Base-by-base conservation (phyloP, 768 basidiomycete genomes). In the Amanita phalloides region DNA sequence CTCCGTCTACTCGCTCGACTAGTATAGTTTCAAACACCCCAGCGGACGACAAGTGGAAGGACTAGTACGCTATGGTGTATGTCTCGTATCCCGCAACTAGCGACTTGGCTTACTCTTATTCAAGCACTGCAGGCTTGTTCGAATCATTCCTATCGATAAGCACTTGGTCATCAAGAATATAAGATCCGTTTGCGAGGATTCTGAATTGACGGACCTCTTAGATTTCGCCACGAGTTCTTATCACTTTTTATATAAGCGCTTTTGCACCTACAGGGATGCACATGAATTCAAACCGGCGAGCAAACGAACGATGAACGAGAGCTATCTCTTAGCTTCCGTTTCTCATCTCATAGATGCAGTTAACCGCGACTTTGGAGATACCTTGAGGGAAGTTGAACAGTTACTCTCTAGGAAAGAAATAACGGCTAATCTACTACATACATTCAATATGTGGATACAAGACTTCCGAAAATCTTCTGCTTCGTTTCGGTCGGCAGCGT, bases 21-120 rank as follows among this genome's bases (percentile, higher is more conserved):
- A 1, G 1, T 23, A 55, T 72, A 21, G 61, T 75, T 20, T 63
- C 64, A 20, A 65, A 11, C 17, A 59, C 8, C 67, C 68, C 0
- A 64, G 25, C 62, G 14, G 75, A 76, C 50, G 81, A 82, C 54
- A 68, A 68, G 3, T 81, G 78, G 79, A 77, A 75, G 60, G 72
- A 77, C 35, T 82, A 17, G 17, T 17, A 63, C 58, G 74, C 73
- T 56, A 76, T 82, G 47, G 75, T 78, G 74, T 75, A 60, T 25
- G 71, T 56, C 10, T 39, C 32, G 4, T 11, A 3, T 25, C 45
- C 9, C 30, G 17, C 4, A 11, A 17, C 17, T 17, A 36, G n/a
- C 17, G 25, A 35, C 25, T 53, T 44, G 4, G 37, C 8, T 10
- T 54, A 1, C 7, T 5, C 10, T 48, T 6, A 41, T 42, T 49